These are phyloP conservation scores for Termitomyces sp. DNA, from an alignment of 768 basidiomycete species.

Conservation along the genomic window DNA sequence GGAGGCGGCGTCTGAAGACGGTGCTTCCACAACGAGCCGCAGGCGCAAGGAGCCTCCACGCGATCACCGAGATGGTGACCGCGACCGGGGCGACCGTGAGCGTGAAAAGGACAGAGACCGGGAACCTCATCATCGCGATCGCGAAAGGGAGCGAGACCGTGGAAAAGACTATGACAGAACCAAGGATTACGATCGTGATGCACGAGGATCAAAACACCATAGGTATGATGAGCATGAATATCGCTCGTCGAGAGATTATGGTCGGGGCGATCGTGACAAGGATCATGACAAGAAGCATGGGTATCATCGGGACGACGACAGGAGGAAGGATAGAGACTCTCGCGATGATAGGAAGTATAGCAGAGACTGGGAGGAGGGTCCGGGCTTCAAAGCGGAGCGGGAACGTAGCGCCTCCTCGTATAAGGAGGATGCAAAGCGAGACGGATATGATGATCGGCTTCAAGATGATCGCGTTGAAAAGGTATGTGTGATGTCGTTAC, in stretches of 20 bases:
- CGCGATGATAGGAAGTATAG: conserved; percentile 33
- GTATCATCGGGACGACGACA: conserved; percentile 51
- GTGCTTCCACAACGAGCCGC: conserved; percentile 76
- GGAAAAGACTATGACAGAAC: conserved; percentile 19
- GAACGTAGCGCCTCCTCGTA: conserved; percentile 32
- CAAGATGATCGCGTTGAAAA: conserved; percentile 62
- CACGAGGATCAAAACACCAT: conserved; percentile 41
- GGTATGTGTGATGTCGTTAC: conserved; percentile 32
- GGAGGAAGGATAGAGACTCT: conserved; percentile 47
- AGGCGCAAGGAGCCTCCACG: conserved; percentile 72
- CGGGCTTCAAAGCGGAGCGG: conserved; percentile 24
- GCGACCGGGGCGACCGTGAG: conserved; percentile 39
- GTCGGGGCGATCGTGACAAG: conserved; percentile 32
- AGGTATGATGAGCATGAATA: conserved; percentile 48
- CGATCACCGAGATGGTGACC: conserved; percentile 46
- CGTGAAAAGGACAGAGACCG: conserved; percentile 33
- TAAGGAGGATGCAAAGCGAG: conserved; percentile 48
- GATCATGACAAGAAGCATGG: conserved; percentile 38
- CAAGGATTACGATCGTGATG: conserved; percentile 28
- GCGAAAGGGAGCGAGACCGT: conserved; percentile 29
- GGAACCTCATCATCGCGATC: conserved; percentile 27
- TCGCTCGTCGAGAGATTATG: conserved; percentile 39
- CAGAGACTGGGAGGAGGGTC: conserved; percentile 46
- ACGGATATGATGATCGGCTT: conserved; percentile 43
- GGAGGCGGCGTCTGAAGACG: conserved; percentile 77